Evolutionary conservation across 768 basidiomycete species (phyloP).

Genomic region (Leccinum variicolor): DNA sequence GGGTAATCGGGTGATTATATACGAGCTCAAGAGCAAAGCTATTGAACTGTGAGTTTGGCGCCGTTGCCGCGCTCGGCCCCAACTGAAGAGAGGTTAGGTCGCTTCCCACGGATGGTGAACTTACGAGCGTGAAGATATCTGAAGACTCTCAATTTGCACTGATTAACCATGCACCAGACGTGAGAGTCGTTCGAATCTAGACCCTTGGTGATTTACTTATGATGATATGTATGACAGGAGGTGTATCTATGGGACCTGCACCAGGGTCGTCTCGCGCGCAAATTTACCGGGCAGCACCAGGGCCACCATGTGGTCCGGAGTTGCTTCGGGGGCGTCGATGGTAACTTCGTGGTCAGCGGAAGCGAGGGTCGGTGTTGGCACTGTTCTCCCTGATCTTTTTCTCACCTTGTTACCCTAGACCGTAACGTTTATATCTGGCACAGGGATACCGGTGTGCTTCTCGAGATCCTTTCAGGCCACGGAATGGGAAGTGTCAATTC

Average conservation of each 20-base stretch:
- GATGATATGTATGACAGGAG: conserved; percentile 53
- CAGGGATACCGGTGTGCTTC: conserved; percentile 71
- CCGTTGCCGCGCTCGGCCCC: conserved; percentile 6
- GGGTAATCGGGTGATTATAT: conserved; percentile 71
- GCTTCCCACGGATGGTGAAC: conserved; percentile 67
- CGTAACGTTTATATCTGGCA: conserved; percentile 96
- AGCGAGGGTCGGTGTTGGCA: conserved; percentile 73
- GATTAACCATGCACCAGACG: conserved; percentile 84
- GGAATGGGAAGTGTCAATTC: conserved; percentile 89
- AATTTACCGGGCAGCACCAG: conserved; percentile 84
- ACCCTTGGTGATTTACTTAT: conserved; percentile 5
- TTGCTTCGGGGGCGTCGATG: conserved; percentile 89
- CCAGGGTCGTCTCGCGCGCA: conserved; percentile 65
- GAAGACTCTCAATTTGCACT: conserved; percentile 83
- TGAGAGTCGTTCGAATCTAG: conserved; percentile 38
- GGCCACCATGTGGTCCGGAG: conserved; percentile 83
- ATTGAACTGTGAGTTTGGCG: conserved; percentile 56
- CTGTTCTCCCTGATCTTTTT: background rate
- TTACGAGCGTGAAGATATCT: conserved; percentile 86
- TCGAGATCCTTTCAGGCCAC: conserved; percentile 90
- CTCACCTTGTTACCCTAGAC: conserved; percentile 49
- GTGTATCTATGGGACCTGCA: conserved; percentile 84
- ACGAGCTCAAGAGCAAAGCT: conserved; percentile 67
- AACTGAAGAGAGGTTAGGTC: conserved; percentile 40
- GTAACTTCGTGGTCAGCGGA: conserved; percentile 88